Base-by-base conservation (phyloP, 2,329 filamentous ascomycete genomes). In the Amphichorda felina region DNA sequence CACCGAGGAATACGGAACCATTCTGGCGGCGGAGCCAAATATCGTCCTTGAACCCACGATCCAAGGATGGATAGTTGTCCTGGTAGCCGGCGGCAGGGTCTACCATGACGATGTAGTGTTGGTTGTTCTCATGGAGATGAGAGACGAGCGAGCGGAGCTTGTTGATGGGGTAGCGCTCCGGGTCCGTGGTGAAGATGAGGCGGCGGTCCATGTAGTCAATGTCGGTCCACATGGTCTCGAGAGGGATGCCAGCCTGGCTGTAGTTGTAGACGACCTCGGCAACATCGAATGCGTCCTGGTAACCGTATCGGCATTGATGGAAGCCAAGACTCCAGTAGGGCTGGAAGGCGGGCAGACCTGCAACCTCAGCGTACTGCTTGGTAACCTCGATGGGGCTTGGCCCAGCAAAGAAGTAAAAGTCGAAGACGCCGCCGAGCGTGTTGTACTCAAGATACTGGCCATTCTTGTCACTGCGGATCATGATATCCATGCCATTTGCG, bases 271-370 rank as follows among this genome's bases (percentile, higher is more conserved):
- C 68, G 1, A 84, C 78, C 34, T 75, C 70, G 42, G 79, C 68
- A 3, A 85, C 50, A 19, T 74, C 66, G 2, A 72, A 70, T 75
- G 80, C 86, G 46, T 83, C 85, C 27, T 68, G 61, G 51, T 91
- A 91, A 1, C 84, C 85, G 77, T 84, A 91, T 40, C 82, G 70
- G 46, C 83, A 89, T 51, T 93, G 84, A 44, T 93, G 85, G 50
- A 71, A 89, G 1, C 86, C 86, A 40, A 93, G 75, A 0, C 79
- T 75, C 66, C 75, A 89, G 59, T 91, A 35, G 44, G 82, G 78
- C 50, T 88, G 80, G 74, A 89, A 78, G 0, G 77, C 77, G 1
- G 84, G 83, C 5, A 83, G 60, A 0, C 84, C 83, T 35, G 79
- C 63, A 2, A 78, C 71, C 38, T 60, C 55, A 42, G 83, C 77